Percentiles rank a stretch among this genome's conserved stretches.
Evolutionary conservation across 192 early-diverging fungal genomes (phyloP).

Genomic region (Linnemannia elongata): DNA sequence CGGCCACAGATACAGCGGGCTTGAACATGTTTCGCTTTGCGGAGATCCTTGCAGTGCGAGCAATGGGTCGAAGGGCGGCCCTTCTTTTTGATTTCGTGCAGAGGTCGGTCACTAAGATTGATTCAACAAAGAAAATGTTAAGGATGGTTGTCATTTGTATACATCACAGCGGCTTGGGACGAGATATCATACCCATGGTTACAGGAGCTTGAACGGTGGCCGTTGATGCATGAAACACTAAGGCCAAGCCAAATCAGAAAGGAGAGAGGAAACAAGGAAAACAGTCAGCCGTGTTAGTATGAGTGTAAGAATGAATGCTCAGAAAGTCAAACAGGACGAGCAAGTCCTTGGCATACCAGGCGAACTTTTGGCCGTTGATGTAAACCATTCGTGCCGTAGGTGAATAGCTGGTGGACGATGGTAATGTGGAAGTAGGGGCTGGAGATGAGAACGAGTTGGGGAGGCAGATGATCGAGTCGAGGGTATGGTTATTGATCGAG

Average conservation of each 20-base stretch:
- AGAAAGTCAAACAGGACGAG: neutral
- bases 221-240: slow-evolving; percentile 53
- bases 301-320: neutral
- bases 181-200: slow-evolving; percentile 40
- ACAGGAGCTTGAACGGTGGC: slow-evolving; percentile 48
- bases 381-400: slow-evolving; percentile 23
- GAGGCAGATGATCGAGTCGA: neutral
- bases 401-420: neutral
- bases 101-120: slow-evolving; percentile 60
- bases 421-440: neutral
- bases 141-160: neutral
- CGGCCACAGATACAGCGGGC: slow-evolving; percentile 72
- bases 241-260: neutral
- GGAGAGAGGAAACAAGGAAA: neutral
- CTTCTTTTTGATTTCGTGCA: slow-evolving; percentile 77
- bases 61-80: slow-evolving; percentile 80
- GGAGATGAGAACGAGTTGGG: neutral
- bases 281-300: neutral
- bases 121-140: neutral
- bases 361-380: slow-evolving; percentile 51
- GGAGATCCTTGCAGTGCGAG: slow-evolving; percentile 70
- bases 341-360: slow-evolving; percentile 19
- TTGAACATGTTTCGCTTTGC: slow-evolving; percentile 75
- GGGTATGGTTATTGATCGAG: too few species aligned
- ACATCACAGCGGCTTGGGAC: neutral